Conservation (phyloP, 2,329 filamentous ascomycete species). For the Reticulascus tulasneorum region DNA sequence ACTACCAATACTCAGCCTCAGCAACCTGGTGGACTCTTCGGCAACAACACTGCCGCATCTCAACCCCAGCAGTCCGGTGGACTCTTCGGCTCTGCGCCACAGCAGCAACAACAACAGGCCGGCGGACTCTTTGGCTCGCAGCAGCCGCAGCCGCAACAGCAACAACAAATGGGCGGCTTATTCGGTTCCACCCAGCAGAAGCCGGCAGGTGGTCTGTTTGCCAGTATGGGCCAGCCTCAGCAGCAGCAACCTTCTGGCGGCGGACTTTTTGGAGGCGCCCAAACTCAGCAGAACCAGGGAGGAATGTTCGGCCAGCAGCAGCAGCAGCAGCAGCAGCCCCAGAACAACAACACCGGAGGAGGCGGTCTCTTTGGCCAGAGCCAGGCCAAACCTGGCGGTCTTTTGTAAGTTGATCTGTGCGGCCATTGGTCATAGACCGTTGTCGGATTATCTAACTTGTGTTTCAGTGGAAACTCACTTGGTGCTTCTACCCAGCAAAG, state of each 20-base stretch:
- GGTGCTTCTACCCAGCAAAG: slow-evolving; percentile 9
- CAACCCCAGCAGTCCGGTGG: slow-evolving; percentile 9
- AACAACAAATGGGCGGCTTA: slow-evolving; percentile 10
- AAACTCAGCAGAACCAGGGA: slow-evolving; percentile 12
- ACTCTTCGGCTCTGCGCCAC: slow-evolving; percentile 14
- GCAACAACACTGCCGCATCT: slow-evolving; percentile 12
- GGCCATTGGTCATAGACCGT: not conserved
- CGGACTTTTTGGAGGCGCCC: slow-evolving; percentile 23
- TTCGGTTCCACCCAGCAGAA: slow-evolving; percentile 9
- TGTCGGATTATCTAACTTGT: not conserved
- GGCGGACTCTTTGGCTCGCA: slow-evolving; percentile 20
- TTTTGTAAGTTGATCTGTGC: slow-evolving; percentile 24
- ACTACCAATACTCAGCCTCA: slow-evolving; percentile 20
- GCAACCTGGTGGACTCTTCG: slow-evolving; percentile 27
- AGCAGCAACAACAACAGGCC: slow-evolving; percentile 14
- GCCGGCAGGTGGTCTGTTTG: slow-evolving; percentile 10
- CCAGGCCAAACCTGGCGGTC: slow-evolving; percentile 19
- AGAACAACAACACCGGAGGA: slow-evolving; percentile 7
- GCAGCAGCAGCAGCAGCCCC: slow-evolving; percentile 15
- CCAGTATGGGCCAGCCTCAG: too few species aligned
- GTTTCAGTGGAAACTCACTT: slow-evolving; percentile 7
- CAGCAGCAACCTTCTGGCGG: too few species aligned
- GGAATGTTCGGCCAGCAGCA: slow-evolving; percentile 32
- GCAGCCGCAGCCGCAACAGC: slow-evolving; percentile 7
- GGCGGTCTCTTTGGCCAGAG: slow-evolving; percentile 29